Evolutionary conservation across 129 eudicot species (phyloP), one percentile per base, ranked within the genome.

Genomic region (Flaveria brownii): DNA sequence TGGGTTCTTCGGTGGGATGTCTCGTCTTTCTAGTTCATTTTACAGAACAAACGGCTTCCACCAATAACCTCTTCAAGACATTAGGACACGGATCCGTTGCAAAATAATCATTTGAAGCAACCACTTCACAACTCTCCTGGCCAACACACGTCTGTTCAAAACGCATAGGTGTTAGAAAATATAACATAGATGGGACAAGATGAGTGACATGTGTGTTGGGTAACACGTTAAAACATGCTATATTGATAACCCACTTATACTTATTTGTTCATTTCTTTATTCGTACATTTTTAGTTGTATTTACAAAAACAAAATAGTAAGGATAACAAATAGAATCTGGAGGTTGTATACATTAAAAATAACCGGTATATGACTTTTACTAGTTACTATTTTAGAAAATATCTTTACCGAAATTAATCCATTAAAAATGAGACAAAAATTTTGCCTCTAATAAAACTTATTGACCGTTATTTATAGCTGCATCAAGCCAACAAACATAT

Each of bases 11-110:
- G 3, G 43, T n/a, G n/a, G 20, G 28, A 50, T 33, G 72, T 61
- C 39, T 62, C 20, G 25, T 68, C 78, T 23, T 14, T 26, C 60
- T 65, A 73, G 42, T 20, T 65, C 1, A 39, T 54, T 79, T 51
- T 20, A 22, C 46, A 5, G 97, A 85, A 82, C 91, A 89, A 75
- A 81, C 82, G 33, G 96, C 96, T 83, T 87, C 96, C 16, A 92
- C 90, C 10, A 80, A 77, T 43, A 92, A 82, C 73, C 80, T 81
- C 88, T 92, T 92, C 82, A 92, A 77, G 54, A 84, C 84, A 5
- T 84, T 78, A 2, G 90, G 97, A 64, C 96, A 92, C 6, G 96
- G 97, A 73, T 92, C 96, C 22, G 68, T 77, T 41, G 84, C 85
- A 79, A 89, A 92, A 61, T 75, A 87, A 20, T 54, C 57, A 59